These are phyloP conservation scores for Cercospora sesami DNA, from an alignment of 2,329 filamentous ascomycete genomes.

Conservation along the genomic window DNA sequence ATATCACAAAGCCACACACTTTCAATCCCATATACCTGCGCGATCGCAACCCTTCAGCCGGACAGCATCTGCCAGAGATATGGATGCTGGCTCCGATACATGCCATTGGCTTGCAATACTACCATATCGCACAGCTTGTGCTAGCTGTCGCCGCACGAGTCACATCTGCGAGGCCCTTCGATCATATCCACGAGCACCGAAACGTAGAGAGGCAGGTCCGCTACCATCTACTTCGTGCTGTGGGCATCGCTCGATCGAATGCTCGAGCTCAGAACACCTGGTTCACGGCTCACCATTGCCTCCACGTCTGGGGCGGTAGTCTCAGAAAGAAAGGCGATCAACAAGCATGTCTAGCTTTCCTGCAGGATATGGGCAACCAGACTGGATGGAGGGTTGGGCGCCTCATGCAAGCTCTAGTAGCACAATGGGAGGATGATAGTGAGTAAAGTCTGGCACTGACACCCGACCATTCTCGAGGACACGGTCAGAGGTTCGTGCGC, in stretches of 20 bases:
- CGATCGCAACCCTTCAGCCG: neutral
- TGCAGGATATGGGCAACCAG: neutral
- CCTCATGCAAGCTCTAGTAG: conserved; percentile 14
- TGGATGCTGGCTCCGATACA: conserved; percentile 24
- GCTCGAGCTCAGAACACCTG: conserved; percentile 22
- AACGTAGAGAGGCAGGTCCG: conserved; percentile 14
- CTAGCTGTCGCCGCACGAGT: neutral
- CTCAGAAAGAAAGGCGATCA: conserved; percentile 18
- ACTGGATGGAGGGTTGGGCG: conserved; percentile 18
- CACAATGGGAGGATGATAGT: conserved; percentile 21
- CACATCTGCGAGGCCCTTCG: conserved; percentile 5
- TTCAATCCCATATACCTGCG: conserved; percentile 11
- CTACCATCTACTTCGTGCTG: conserved; percentile 18
- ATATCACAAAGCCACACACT: conserved; percentile 1
- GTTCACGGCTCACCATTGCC: conserved; percentile 27
- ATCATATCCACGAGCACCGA: conserved; percentile 15
- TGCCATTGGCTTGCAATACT: conserved; percentile 26
- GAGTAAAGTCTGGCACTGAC: neutral
- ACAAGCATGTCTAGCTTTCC: neutral
- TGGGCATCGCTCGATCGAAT: conserved; percentile 24
- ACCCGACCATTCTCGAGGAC: neutral
- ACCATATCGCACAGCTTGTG: conserved; percentile 26
- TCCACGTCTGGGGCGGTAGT: conserved; percentile 23
- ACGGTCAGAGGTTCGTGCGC: neutral
- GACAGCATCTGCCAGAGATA: conserved; percentile 20